Percentiles rank a stretch among this genome's conserved stretches.
Evolutionary conservation across 768 basidiomycete species (phyloP).

Genomic region (Udeniomyces megalosporus): DNA sequence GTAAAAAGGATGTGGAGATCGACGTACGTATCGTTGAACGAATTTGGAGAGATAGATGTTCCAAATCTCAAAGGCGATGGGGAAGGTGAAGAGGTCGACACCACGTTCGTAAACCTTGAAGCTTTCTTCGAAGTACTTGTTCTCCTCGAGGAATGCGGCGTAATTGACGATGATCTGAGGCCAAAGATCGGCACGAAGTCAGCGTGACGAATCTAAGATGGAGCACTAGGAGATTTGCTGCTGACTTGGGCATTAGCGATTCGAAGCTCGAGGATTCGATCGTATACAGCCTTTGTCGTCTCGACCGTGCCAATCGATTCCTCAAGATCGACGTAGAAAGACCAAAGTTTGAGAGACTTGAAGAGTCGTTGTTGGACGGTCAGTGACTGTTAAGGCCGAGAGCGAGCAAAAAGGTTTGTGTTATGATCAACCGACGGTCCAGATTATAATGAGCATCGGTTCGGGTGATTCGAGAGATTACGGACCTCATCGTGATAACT

Average conservation of each 20-base stretch:
- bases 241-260: slow-evolving; percentile 82
- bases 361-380: slow-evolving; percentile 79
- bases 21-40: slow-evolving; percentile 78
- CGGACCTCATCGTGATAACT: slow-evolving; percentile 89
- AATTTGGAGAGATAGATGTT: slow-evolving; percentile 97
- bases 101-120: slow-evolving; percentile 99
- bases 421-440: neutral
- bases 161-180: slow-evolving; percentile 76
- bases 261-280: slow-evolving; percentile 86
- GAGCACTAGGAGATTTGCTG: neutral
- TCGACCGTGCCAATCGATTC: slow-evolving; percentile 92
- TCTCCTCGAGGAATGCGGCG: slow-evolving; percentile 90
- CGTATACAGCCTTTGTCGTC: slow-evolving; percentile 78
- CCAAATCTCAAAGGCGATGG: slow-evolving; percentile 97
- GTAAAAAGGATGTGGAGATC: neutral
- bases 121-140: slow-evolving; percentile 94
- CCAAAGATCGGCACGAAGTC: too few relatives aligned
- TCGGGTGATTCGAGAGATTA: neutral
- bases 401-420: too few relatives aligned
- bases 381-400: slow-evolving; percentile 40
- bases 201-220: neutral
- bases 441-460: neutral
- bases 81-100: slow-evolving; percentile 92
- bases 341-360: slow-evolving; percentile 97
- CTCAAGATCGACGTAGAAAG: slow-evolving; percentile 93